phyloP scores from a whole-genome alignment of 305 asterid species.

The Fraxinus ornus region DNA sequence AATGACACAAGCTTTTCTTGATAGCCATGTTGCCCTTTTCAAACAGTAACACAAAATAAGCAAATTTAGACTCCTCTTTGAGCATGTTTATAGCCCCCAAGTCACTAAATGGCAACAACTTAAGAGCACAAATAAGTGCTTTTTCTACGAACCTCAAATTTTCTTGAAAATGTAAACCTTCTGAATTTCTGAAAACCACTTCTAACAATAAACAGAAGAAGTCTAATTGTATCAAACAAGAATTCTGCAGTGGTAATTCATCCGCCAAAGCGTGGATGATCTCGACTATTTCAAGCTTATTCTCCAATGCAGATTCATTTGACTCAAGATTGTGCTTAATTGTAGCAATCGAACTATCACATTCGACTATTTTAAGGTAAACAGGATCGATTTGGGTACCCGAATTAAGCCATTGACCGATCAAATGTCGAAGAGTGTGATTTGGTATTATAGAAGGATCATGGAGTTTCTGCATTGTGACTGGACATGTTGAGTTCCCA shows the following conservation, averaged over 20 bases:
- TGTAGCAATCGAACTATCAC: constrained; percentile 4
- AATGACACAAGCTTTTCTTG: constrained; percentile 40
- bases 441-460: constrained; percentile 51
- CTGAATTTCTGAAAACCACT: constrained; percentile 16
- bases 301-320: constrained; percentile 28
- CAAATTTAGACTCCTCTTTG: constrained; percentile 24
- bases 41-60: constrained; percentile 27
- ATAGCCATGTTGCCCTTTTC: constrained; percentile 30
- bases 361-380: not conserved
- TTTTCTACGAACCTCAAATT: constrained; percentile 31
- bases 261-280: constrained; percentile 28
- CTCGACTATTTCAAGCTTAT: constrained; percentile 35
- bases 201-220: constrained; percentile 29
- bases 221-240: constrained; percentile 32
- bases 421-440: constrained; percentile 53
- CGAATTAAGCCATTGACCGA: constrained; percentile 42
- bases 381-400: constrained; percentile 8
- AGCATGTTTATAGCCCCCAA: constrained; percentile 30
- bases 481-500: constrained; percentile 54
- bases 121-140: constrained; percentile 33
- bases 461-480: constrained; percentile 63
- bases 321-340: constrained; percentile 36
- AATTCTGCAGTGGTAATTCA: constrained; percentile 31
- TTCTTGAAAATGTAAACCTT: not conserved
- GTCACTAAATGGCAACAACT: constrained; percentile 44